phyloP scores from a whole-genome alignment of 768 basidiomycete genomes.

The Lentinula raphanica region DNA sequence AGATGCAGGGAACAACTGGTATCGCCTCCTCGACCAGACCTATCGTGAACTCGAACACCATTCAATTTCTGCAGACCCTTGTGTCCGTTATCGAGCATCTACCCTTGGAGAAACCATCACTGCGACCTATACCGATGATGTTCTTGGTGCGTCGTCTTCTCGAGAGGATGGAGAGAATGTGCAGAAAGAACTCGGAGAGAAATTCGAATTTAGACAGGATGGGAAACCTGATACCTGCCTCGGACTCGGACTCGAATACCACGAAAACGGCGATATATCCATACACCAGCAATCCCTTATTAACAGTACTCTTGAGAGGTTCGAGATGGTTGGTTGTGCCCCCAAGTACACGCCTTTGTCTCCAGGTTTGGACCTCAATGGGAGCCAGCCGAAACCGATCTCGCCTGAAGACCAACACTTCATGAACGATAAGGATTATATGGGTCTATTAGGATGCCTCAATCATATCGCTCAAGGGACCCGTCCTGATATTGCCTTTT shows the following conservation, averaged over 20 bases:
- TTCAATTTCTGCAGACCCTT: too few relatives aligned
- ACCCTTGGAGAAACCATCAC: too few relatives aligned
- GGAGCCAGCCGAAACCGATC: neutral
- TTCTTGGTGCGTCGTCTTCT: neutral
- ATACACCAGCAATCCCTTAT: neutral
- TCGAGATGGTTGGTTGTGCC: neutral
- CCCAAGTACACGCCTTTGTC: too few relatives aligned
- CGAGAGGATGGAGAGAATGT: neutral
- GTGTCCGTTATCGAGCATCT: too few relatives aligned
- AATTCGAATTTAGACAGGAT: neutral
- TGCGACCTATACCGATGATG: too few relatives aligned
- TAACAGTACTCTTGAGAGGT: neutral
- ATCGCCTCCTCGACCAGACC: neutral
- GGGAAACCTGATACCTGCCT: neutral
- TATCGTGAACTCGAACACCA: neutral
- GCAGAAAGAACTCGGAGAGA: neutral
- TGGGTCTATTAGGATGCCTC: neutral
- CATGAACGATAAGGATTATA: neutral
- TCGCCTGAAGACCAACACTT: neutral
- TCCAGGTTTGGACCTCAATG: neutral
- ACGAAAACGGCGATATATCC: neutral
- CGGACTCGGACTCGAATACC: too few relatives aligned
- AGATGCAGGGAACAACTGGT: slow-evolving; percentile 5
- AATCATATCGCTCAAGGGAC: neutral
- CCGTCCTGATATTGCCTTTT: too few relatives aligned